Base-by-base conservation (phyloP, 1,139 yeast species). In the Groenewaldozyma auringiensis region DNA sequence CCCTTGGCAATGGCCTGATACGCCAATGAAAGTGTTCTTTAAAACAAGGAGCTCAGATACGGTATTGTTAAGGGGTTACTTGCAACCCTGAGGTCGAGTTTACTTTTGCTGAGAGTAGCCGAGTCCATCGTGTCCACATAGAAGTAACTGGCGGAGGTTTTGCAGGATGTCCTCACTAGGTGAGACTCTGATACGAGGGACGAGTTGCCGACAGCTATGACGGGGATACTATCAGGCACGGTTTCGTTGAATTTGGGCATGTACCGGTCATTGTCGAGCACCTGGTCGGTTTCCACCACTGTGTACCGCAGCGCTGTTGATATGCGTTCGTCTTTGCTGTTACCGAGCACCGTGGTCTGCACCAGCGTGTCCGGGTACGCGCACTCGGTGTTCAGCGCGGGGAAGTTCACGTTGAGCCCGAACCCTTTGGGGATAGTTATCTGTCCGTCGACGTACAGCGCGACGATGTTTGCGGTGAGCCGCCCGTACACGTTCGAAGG, bases 401-500 rank as follows among this genome's bases (percentile, higher is more conserved):
- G 76, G 59, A 69, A 65, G 62, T 72, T 72, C 50, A 72, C 74
- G 54, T 68, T 69, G 43, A 72, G 50, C 43, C 74, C 75, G 29
- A 63, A 62, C 41, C 67, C 64, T 42, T 58, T 46, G 4, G 76
- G 76, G 33, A 65, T 58, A 45, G 61, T 50, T 22, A 58, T 59
- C 50, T 59, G 59, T n/a, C 40, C 39, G 20, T 35, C 41, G 29
- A 34, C 32, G 38, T 34, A 47, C 21, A 16, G 39, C 32, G n/a
- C 9, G 6, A 35, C 38, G 6, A 35, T 16, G 8, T 14, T 6
- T 4, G 21, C 38, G 8, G 38, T 35, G n/a, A 35, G 9, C 4
- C 20, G 8, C 4, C 21, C 38, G 20, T 35, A 35, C 6, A 35
- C 25, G 16, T 35, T 35, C n/a, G 38, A 11, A 18, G 38, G 38